Percentiles rank a stretch among this genome's conserved stretches.
Evolutionary conservation across 805 yeast genomes (phyloP).

Genomic region (Metschnikowia dekortorum): DNA sequence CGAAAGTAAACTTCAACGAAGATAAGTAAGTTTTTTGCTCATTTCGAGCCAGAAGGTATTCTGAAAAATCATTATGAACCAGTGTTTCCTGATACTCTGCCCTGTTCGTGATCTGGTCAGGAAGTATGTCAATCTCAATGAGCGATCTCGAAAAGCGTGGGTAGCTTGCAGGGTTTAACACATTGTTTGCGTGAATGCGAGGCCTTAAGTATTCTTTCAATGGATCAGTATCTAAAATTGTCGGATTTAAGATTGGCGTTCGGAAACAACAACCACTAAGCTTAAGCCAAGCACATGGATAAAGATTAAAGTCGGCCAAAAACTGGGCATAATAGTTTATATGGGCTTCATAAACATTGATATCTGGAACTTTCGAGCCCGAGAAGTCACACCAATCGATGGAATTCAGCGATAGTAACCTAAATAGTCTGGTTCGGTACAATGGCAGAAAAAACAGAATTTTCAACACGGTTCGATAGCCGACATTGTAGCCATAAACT

Average conservation of each 20-base stretch:
- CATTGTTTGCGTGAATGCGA: constrained; percentile 23
- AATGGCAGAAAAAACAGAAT: constrained; percentile 63
- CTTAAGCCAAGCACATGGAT: constrained; percentile 77
- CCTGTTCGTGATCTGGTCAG: constrained; percentile 60
- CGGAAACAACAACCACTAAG: constrained; percentile 49
- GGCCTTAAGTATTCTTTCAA: constrained; percentile 17
- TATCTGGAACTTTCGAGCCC: neutral
- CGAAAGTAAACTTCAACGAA: constrained; percentile 52
- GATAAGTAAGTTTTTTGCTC: constrained; percentile 32
- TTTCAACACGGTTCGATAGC: constrained; percentile 62
- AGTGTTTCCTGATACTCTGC: constrained; percentile 38
- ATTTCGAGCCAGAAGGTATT: constrained; percentile 16
- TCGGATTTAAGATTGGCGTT: constrained; percentile 42
- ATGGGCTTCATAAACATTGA: constrained; percentile 62
- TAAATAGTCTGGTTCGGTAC: constrained; percentile 49
- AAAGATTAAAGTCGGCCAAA: constrained; percentile 74
- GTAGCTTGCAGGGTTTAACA: constrained; percentile 25
- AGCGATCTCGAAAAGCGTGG: constrained; percentile 59
- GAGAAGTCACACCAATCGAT: constrained; percentile 10
- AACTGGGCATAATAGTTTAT: constrained; percentile 75
- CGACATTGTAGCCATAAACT: constrained; percentile 77
- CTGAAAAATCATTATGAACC: constrained; percentile 49
- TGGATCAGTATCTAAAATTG: constrained; percentile 2
- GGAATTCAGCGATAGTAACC: constrained; percentile 33
- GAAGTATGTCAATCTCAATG: constrained; percentile 67